phyloP scores from a whole-genome alignment of 192 early-diverging fungal species.

The Mortierella claussenii region DNA sequence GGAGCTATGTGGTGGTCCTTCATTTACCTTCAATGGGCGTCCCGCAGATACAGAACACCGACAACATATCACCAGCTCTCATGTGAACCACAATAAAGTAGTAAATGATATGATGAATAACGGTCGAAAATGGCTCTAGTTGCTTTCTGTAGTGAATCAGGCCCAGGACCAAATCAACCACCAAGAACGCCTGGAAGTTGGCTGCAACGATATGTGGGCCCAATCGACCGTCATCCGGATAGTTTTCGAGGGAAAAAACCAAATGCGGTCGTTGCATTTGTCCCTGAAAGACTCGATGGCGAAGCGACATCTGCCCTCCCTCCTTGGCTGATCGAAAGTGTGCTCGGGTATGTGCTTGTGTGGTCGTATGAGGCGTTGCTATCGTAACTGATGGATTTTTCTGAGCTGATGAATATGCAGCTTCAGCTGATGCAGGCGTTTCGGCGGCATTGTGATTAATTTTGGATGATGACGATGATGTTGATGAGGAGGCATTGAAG shows the following conservation, averaged over 20 bases:
- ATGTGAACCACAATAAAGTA: conserved; percentile 47
- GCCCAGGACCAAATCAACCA: conserved; percentile 31
- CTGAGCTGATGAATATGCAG: too few species aligned
- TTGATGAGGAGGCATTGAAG: neutral
- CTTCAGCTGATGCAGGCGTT: neutral
- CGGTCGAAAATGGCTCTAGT: conserved; percentile 45
- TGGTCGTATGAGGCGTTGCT: too few species aligned
- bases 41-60: conserved; percentile 43
- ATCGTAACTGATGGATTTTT: too few species aligned
- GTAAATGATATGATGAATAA: conserved; percentile 48
- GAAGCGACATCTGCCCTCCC: conserved; percentile 5
- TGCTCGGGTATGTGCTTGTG: too few species aligned
- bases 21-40: conserved; percentile 44
- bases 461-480: neutral
- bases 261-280: conserved; percentile 39
- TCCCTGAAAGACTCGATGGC: conserved; percentile 25
- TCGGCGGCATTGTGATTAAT: neutral
- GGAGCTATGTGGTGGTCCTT: too few species aligned
- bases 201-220: conserved; percentile 45
- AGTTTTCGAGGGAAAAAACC: conserved; percentile 44
- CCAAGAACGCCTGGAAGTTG: conserved; percentile 46
- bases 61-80: conserved; percentile 44
- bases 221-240: conserved; percentile 38
- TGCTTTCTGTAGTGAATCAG: conserved; percentile 33
- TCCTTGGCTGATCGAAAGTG: neutral